A percentile compares a stretch with the other conserved stretches of the same genome.
Conservation (phyloP, 179 eudicot species). For the Gypsophila paniculata region DNA sequence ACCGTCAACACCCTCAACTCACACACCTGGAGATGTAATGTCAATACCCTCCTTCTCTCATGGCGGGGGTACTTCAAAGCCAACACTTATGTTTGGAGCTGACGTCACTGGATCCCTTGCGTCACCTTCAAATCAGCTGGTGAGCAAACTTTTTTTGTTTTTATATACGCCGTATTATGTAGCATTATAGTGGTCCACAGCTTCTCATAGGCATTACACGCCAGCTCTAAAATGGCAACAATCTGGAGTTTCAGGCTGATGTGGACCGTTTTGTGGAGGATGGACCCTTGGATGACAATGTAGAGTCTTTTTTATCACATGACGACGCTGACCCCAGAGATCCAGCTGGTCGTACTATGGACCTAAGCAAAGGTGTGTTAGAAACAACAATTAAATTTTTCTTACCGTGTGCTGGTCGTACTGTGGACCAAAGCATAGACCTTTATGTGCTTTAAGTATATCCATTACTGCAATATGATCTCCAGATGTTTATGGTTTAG, state of each 20-base stretch:
- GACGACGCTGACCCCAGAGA: slow-evolving; percentile 90
- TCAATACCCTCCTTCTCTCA: slow-evolving; percentile 71
- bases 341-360: slow-evolving; percentile 74
- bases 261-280: slow-evolving; percentile 83
- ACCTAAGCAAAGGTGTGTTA: slow-evolving; percentile 72
- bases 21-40: slow-evolving; percentile 84
- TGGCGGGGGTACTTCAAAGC: slow-evolving; percentile 74
- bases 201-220: slow-evolving; percentile 30
- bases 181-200: slow-evolving; percentile 18
- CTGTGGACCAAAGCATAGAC: too few species aligned
- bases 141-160: slow-evolving; percentile 25
- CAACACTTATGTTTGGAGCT: slow-evolving; percentile 69
- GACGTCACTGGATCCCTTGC: slow-evolving; percentile 60
- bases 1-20: slow-evolving; percentile 94
- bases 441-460: neutral
- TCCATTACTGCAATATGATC: neutral
- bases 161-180: neutral
- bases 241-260: slow-evolving; percentile 52
- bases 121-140: slow-evolving; percentile 82
- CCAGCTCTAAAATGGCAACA: slow-evolving; percentile 44
- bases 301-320: slow-evolving; percentile 87
- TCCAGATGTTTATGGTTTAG: neutral
- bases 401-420: neutral
- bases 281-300: slow-evolving; percentile 80
- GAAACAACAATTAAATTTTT: neutral